phyloP scores from a whole-genome alignment of 2,329 filamentous ascomycete genomes.

The Bipolaris zeicola region DNA sequence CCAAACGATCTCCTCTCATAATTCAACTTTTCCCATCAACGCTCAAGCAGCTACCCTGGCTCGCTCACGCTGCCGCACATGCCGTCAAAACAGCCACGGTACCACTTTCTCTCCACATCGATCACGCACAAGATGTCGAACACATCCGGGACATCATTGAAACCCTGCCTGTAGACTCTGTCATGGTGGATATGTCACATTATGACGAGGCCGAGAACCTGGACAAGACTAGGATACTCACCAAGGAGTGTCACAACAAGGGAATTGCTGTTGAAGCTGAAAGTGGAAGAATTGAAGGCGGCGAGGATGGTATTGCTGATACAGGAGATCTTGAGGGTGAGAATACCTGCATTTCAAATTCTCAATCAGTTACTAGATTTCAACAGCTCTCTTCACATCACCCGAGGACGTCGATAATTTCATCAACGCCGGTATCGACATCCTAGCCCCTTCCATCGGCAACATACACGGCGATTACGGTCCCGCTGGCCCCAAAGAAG shows the following conservation, averaged over 20 bases:
- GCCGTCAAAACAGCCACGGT: constrained; percentile 50
- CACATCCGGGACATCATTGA: constrained; percentile 50
- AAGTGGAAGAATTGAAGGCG: constrained; percentile 71
- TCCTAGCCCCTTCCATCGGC: constrained; percentile 74
- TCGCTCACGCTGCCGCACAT: constrained; percentile 52
- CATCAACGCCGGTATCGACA: constrained; percentile 71
- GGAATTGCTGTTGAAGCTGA: constrained; percentile 73
- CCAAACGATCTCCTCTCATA: constrained; percentile 42
- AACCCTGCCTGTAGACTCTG: constrained; percentile 68
- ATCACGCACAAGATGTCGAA: constrained; percentile 54
- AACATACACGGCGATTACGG: constrained; percentile 79
- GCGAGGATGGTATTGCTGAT: constrained; percentile 75
- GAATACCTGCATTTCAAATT: background rate
- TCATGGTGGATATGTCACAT: constrained; percentile 80
- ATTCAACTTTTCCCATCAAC: constrained; percentile 63
- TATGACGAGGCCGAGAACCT: constrained; percentile 75
- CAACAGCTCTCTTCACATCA: constrained; percentile 62
- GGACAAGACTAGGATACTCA: constrained; percentile 64
- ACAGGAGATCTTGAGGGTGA: constrained; percentile 64
- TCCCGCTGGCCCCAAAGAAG: constrained; percentile 55
- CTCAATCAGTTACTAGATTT: constrained; percentile 3
- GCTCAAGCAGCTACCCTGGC: constrained; percentile 64
- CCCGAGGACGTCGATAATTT: constrained; percentile 72
- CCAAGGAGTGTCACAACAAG: constrained; percentile 64
- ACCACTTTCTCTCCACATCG: constrained; percentile 54